Conservation (phyloP, 495 filamentous ascomycete genomes). For the Hypoxylon fuscum region DNA sequence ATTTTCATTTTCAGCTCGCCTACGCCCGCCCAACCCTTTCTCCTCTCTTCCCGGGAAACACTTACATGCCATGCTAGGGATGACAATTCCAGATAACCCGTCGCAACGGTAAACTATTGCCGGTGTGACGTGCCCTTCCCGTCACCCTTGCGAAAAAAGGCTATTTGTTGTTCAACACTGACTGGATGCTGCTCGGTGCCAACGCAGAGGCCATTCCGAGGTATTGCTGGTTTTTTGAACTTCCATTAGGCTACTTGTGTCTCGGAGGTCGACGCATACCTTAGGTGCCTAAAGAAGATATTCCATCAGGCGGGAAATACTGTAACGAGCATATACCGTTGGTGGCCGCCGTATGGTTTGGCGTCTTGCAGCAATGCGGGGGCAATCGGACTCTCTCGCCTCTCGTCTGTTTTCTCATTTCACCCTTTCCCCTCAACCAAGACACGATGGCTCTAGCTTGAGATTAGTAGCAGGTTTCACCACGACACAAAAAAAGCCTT, state of each 20-base stretch:
- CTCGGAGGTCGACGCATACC: neutral
- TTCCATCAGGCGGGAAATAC: too few species aligned
- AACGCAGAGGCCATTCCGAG: neutral
- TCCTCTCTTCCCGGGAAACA: too few species aligned
- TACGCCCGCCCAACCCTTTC: neutral
- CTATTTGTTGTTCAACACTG: neutral
- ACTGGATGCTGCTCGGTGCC: neutral
- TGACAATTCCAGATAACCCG: conserved; percentile 2
- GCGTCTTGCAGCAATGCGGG: too few species aligned
- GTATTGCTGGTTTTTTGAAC: neutral
- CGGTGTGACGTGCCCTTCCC: conserved; percentile 27
- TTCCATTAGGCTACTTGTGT: neutral
- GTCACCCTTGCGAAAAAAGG: neutral
- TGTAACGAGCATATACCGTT: too few species aligned
- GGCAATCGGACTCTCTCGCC: too few species aligned
- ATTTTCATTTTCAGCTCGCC: conserved; percentile 28
- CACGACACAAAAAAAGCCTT: neutral
- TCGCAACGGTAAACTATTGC: conserved; percentile 34
- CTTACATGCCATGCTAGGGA: neutral
- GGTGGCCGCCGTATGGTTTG: too few species aligned
- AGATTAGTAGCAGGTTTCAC: too few species aligned
- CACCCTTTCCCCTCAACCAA: too few species aligned
- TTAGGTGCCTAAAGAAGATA: too few species aligned
- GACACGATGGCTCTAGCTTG: too few species aligned
- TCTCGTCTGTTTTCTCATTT: too few species aligned